Evolutionary conservation across 257 asterid genomes (phyloP).

Genomic region (Euphrasia confusa): DNA sequence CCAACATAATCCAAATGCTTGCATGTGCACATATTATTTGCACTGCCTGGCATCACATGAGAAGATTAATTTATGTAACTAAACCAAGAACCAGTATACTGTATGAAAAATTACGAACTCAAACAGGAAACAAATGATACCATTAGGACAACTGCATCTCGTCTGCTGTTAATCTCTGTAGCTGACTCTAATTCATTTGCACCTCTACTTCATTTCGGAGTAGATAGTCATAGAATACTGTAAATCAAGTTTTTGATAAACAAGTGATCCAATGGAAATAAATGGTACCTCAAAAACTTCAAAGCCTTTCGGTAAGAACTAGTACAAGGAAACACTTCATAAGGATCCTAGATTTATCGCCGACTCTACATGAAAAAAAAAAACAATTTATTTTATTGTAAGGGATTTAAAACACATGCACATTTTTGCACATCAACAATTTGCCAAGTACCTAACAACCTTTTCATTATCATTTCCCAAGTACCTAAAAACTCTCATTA

Average conservation of each 20-base stretch:
- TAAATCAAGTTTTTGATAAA: neutral
- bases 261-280: conserved; percentile 6
- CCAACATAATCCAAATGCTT: no score
- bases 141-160: conserved; percentile 9
- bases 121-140: conserved; percentile 1
- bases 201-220: conserved; percentile 2
- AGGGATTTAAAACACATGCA: neutral
- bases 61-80: neutral
- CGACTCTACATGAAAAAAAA: neutral
- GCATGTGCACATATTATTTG: no score
- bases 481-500: no score
- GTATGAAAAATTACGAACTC: neutral
- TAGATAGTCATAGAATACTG: neutral
- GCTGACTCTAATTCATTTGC: neutral
- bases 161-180: neutral
- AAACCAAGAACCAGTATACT: neutral
- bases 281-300: neutral
- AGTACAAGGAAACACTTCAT: neutral
- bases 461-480: no score
- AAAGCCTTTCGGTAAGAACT: conserved; percentile 7
- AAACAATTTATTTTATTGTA: neutral
- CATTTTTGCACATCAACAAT: neutral
- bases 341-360: no score
- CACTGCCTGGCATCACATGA: neutral
- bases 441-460: neutral